Conservation (phyloP, 2,329 filamentous ascomycete species). For the Xylariaceae sp. region DNA sequence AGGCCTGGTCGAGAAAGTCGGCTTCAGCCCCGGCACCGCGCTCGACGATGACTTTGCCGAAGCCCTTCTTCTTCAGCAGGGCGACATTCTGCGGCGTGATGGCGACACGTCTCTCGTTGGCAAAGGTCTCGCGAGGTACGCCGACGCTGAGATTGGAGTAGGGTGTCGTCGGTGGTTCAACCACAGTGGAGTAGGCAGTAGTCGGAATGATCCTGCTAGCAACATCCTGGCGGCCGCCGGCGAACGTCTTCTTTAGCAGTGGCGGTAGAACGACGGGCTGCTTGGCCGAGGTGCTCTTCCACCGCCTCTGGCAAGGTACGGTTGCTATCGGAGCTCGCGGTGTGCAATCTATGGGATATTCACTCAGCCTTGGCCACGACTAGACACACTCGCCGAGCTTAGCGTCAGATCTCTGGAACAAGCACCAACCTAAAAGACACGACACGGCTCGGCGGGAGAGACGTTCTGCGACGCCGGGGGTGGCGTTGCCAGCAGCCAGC, state of each 20-base stretch:
- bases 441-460: conserved; percentile 16
- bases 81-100: conserved; percentile 78
- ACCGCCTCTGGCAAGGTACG: conserved; percentile 19
- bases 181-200: conserved; percentile 24
- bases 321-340: too few species aligned
- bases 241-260: conserved; percentile 13
- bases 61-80: conserved; percentile 79
- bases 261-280: conserved; percentile 22
- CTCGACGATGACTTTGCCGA: conserved; percentile 68
- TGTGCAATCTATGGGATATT: too few species aligned
- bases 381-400: too few species aligned
- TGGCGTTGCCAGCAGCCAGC: conserved; percentile 22
- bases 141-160: conserved; percentile 70
- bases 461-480: conserved; percentile 18
- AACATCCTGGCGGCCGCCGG: conserved; percentile 8
- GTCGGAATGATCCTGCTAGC: conserved; percentile 15
- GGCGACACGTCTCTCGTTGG: conserved; percentile 74
- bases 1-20: conserved; percentile 70
- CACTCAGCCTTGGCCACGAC: too few species aligned
- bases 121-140: conserved; percentile 70
- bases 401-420: too few species aligned
- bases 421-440: conserved; percentile 24
- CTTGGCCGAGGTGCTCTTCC: conserved; percentile 22
- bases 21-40: conserved; percentile 71
- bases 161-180: conserved; percentile 42